These are phyloP conservation scores for Echium plantagineum DNA, from an alignment of 257 asterid genomes.

Conservation along the genomic window DNA sequence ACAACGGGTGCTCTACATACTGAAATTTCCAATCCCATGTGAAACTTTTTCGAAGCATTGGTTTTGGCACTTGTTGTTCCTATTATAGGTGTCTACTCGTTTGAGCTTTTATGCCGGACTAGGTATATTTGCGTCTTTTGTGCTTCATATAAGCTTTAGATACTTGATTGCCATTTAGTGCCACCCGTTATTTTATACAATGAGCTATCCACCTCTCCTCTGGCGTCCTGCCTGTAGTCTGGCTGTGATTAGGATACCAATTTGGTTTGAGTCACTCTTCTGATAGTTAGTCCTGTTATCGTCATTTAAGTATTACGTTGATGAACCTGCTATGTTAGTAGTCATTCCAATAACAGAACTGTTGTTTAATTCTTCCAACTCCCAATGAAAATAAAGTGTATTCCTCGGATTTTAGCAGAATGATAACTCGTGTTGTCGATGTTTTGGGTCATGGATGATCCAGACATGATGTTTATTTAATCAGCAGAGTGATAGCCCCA, in stretches of 20 bases:
- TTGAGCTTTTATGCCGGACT: not conserved
- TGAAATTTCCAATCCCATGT: constrained; percentile 45
- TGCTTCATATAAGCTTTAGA: not conserved
- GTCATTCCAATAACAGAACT: not conserved
- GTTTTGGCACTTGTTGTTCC: not conserved
- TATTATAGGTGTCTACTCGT: not conserved
- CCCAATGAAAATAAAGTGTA: not conserved
- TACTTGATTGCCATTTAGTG: not conserved
- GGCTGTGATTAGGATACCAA: too few relatives aligned
- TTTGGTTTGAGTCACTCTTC: too few relatives aligned
- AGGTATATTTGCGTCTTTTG: not conserved
- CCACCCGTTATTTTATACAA: not conserved
- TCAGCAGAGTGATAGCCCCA: not conserved
- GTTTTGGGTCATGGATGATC: not conserved
- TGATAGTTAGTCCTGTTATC: not conserved
- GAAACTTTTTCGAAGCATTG: constrained; percentile 7
- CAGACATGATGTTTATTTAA: too few relatives aligned
- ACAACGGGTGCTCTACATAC: too few relatives aligned
- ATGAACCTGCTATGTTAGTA: not conserved
- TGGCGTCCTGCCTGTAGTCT: not conserved
- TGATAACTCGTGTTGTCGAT: constrained; percentile 5
- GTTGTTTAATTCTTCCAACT: not conserved
- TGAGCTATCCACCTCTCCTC: not conserved
- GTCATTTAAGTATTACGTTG: not conserved
- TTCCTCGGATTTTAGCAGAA: not conserved